Percentiles rank a stretch among this genome's conserved stretches.
These are phyloP conservation scores for Ceratocystis eucalypticola DNA, from an alignment of 2,329 filamentous ascomycete species.

Conservation along the genomic window DNA sequence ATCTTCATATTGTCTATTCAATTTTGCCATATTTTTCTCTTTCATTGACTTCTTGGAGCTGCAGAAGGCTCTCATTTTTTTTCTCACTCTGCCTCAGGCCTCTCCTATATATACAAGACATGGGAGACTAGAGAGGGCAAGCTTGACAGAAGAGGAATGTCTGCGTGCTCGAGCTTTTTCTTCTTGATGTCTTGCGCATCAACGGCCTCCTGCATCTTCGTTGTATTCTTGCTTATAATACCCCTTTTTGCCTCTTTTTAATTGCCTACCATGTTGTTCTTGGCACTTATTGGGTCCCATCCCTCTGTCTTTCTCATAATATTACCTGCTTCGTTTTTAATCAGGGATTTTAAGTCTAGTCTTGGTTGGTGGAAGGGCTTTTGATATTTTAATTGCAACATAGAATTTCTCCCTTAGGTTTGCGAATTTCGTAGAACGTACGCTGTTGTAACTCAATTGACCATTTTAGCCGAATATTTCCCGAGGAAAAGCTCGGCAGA, in stretches of 20 bases:
- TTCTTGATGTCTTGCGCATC: constrained; percentile 16
- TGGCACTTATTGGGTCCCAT: not conserved
- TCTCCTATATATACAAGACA: not conserved
- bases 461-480: not conserved
- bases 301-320: not conserved
- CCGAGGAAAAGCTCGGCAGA: not conserved
- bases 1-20: constrained; percentile 9
- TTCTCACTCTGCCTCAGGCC: not conserved
- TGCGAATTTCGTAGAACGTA: not conserved
- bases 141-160: not conserved
- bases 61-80: not conserved
- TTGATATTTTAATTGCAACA: not conserved
- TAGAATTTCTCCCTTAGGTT: not conserved
- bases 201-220: constrained; percentile 17
- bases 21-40: constrained; percentile 5
- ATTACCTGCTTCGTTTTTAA: not conserved
- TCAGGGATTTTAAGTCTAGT: not conserved
- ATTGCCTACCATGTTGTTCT: not conserved
- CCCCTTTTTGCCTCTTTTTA: constrained; percentile 25
- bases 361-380: not conserved
- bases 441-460: too few species aligned
- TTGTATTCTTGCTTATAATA: constrained; percentile 37
- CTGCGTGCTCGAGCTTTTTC: not conserved
- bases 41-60: not conserved
- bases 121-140: not conserved